A percentile compares a stretch with the other conserved stretches of the same genome.
Evolutionary conservation across 192 early-diverging fungal genomes (phyloP).

Genomic region (Coemansia sp.): DNA sequence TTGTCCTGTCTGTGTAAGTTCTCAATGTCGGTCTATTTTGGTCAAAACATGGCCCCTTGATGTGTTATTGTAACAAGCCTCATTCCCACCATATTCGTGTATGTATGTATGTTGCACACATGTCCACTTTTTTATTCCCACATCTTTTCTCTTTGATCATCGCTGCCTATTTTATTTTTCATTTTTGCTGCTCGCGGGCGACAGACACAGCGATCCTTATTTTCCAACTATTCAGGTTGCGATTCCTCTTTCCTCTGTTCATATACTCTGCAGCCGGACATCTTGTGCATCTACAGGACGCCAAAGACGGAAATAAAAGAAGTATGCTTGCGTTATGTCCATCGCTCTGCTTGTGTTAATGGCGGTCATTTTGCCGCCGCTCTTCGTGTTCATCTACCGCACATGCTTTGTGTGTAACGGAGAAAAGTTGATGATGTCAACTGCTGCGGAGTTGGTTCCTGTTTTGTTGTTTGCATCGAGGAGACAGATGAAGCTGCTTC

Average conservation of each 20-base stretch:
- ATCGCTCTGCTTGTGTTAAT: not conserved
- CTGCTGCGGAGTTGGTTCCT: not conserved
- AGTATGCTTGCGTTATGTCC: not conserved
- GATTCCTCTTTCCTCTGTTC: too few species aligned
- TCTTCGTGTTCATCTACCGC: not conserved
- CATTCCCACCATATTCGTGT: not conserved
- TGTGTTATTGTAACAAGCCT: slow-evolving; percentile 2
- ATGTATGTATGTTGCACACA: not conserved
- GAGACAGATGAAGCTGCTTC: not conserved
- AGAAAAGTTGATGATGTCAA: not conserved
- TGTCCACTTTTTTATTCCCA: not conserved
- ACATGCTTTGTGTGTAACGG: not conserved
- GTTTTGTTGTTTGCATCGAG: not conserved
- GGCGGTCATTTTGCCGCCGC: not conserved
- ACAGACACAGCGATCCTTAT: not conserved
- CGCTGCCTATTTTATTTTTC: not conserved
- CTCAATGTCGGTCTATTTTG: not conserved
- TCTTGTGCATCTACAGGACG: too few species aligned
- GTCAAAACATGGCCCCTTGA: too few species aligned
- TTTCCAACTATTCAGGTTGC: not conserved
- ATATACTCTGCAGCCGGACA: not conserved
- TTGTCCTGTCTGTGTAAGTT: not conserved
- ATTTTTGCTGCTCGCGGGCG: not conserved
- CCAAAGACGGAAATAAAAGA: not conserved
- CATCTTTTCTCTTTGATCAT: slow-evolving; percentile 8